These are phyloP conservation scores for Gynochthodes officinalis DNA, from an alignment of 257 asterid genomes.

Conservation along the genomic window DNA sequence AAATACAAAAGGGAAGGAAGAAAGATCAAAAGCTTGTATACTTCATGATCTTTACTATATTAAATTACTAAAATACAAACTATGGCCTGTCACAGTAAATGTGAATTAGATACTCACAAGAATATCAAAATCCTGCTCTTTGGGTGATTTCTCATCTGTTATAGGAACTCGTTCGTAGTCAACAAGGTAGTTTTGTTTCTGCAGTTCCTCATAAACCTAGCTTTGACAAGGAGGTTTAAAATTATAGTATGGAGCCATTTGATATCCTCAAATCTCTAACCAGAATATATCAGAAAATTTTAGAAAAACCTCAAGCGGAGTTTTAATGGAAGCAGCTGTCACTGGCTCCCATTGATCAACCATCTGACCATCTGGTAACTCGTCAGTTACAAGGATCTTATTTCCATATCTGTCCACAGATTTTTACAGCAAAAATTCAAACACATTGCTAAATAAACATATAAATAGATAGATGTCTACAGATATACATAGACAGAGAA, in stretches of 20 bases:
- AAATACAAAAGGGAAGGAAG: not conserved
- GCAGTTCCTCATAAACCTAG: conserved; percentile 88
- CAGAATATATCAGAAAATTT: not conserved
- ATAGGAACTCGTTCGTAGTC: conserved; percentile 94
- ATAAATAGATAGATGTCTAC: not conserved
- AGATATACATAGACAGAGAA: conserved; percentile 13
- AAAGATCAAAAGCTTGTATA: not conserved
- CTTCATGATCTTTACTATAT: not conserved
- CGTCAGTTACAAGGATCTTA: conserved; percentile 97
- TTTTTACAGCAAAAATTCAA: conserved; percentile 12
- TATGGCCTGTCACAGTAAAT: conserved; percentile 17
- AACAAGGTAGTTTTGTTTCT: conserved; percentile 68
- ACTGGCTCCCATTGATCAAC: conserved; percentile 99
- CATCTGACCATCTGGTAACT: conserved; percentile 99
- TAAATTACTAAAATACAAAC: conserved; percentile 3
- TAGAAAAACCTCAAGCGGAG: conserved; percentile 76
- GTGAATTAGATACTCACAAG: conserved; percentile 52
- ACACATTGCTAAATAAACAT: not conserved
- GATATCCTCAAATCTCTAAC: conserved; percentile 9
- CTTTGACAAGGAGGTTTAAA: conserved; percentile 22
- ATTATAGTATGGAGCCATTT: conserved; percentile 23
- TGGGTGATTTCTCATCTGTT: conserved; percentile 95
- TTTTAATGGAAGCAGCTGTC: conserved; percentile 70
- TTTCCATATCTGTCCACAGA: conserved; percentile 79
- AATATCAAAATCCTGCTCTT: conserved; percentile 94